phyloP scores from a whole-genome alignment of 1,284 basidiomycete species.

The Puccinia horiana region DNA sequence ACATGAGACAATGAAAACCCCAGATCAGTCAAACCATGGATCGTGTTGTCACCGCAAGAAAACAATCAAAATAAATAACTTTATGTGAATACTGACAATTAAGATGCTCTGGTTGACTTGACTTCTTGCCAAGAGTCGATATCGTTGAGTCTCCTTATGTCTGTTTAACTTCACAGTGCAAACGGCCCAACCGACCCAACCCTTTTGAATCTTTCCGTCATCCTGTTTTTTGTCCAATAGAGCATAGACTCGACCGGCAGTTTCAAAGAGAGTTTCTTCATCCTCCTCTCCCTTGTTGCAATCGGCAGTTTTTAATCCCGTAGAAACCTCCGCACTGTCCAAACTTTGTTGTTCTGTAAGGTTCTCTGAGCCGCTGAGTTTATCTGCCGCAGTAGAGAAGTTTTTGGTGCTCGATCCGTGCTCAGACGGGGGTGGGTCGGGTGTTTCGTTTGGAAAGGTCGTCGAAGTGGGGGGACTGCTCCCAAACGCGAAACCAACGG shows the following conservation, averaged over 20 bases:
- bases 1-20: neutral
- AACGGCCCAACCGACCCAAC: slow-evolving; percentile 41
- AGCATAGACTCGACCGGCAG: slow-evolving; percentile 37
- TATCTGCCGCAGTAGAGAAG: neutral
- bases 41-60: neutral
- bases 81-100: slow-evolving; percentile 24
- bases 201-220: slow-evolving; percentile 30
- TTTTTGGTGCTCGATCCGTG: neutral
- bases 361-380: neutral
- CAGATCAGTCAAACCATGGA: neutral
- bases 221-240: slow-evolving; percentile 33
- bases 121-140: slow-evolving; percentile 37
- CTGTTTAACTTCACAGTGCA: slow-evolving; percentile 26
- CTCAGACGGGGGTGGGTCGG: neutral
- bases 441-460: neutral
- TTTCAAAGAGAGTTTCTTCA: slow-evolving; percentile 44
- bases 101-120: slow-evolving; percentile 37
- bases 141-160: slow-evolving; percentile 7
- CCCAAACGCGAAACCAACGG: slow-evolving; percentile 46
- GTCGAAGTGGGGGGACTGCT: slow-evolving; percentile 37
- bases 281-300: slow-evolving; percentile 31
- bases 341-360: neutral
- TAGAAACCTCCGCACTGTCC: neutral
- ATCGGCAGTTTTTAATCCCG: neutral
- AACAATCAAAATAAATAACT: neutral